Percentiles rank a stretch among this genome's conserved stretches.
Evolutionary conservation across 179 eudicot species (phyloP).

Genomic region (Camellia oleifera): DNA sequence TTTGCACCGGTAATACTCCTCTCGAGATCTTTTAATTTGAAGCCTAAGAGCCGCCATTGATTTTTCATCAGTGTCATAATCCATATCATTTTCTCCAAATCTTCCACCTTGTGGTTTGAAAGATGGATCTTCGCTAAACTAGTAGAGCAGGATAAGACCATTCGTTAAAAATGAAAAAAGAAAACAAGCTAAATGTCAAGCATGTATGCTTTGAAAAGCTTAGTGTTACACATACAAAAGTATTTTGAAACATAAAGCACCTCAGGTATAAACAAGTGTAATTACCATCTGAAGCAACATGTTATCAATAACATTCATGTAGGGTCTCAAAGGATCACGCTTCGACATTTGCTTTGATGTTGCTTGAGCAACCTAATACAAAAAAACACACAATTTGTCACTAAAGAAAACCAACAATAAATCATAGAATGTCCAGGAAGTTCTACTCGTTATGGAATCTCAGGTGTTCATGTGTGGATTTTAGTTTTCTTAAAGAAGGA

Average conservation of each 20-base stretch:
- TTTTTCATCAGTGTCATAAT: constrained; percentile 94
- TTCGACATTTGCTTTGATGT: constrained; percentile 98
- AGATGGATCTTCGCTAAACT: constrained; percentile 87
- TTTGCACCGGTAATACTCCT: constrained; percentile 77
- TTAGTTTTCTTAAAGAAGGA: too few species aligned
- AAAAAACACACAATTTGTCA: constrained; percentile 9
- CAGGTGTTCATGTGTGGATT: too few species aligned
- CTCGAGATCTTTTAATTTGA: constrained; percentile 75
- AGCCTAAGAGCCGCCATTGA: constrained; percentile 94
- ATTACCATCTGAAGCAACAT: constrained; percentile 88
- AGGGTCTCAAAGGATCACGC: constrained; percentile 92
- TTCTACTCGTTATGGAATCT: too few species aligned
- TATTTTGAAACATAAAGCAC: background rate
- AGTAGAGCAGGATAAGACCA: constrained; percentile 9
- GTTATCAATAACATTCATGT: constrained; percentile 85
- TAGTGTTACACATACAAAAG: background rate
- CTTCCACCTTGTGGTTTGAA: constrained; percentile 98
- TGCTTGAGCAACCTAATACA: constrained; percentile 89
- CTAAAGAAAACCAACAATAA: background rate
- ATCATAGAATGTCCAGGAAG: background rate
- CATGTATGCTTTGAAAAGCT: background rate
- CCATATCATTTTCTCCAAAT: constrained; percentile 98
- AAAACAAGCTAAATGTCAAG: too few species aligned
- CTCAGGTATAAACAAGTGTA: constrained; percentile 1
- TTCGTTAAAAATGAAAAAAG: background rate